Conservation (phyloP, 164 flowering plant species). For the Euptelea pleiosperma region DNA sequence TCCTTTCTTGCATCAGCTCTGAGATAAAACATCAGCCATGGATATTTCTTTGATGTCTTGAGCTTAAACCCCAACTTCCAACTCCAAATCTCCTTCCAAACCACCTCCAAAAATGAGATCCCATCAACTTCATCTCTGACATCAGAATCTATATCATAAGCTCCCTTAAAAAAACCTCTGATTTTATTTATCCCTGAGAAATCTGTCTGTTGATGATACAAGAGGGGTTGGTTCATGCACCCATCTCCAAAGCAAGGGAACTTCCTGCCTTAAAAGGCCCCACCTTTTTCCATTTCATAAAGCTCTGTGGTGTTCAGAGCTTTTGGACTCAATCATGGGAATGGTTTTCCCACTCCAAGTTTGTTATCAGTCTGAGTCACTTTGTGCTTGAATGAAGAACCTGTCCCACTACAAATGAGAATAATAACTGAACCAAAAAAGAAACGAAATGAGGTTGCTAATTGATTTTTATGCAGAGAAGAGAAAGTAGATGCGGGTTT, state of each 20-base stretch:
- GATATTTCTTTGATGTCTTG: slow-evolving; percentile 69
- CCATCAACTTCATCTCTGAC: slow-evolving; percentile 26
- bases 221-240: slow-evolving; percentile 74
- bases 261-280: slow-evolving; percentile 37
- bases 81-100: slow-evolving; percentile 60
- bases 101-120: slow-evolving; percentile 54
- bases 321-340: slow-evolving; percentile 30
- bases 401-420: too few species aligned
- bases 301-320: slow-evolving; percentile 41
- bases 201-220: slow-evolving; percentile 46
- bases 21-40: slow-evolving; percentile 86
- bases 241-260: slow-evolving; percentile 74
- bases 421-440: not conserved
- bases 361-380: slow-evolving; percentile 52
- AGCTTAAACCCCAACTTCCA: slow-evolving; percentile 66
- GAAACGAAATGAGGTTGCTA: not conserved
- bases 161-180: slow-evolving; percentile 64
- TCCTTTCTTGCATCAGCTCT: slow-evolving; percentile 83
- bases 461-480: too few species aligned
- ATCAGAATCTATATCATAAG: slow-evolving; percentile 57
- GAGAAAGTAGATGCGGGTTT: too few species aligned
- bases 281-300: slow-evolving; percentile 56
- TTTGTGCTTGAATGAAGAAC: slow-evolving; percentile 31
- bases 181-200: slow-evolving; percentile 19
- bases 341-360: slow-evolving; percentile 48